Evolutionary conservation across 140 eudicot genomes (phyloP).

Genomic region (Cichorium intybus): DNA sequence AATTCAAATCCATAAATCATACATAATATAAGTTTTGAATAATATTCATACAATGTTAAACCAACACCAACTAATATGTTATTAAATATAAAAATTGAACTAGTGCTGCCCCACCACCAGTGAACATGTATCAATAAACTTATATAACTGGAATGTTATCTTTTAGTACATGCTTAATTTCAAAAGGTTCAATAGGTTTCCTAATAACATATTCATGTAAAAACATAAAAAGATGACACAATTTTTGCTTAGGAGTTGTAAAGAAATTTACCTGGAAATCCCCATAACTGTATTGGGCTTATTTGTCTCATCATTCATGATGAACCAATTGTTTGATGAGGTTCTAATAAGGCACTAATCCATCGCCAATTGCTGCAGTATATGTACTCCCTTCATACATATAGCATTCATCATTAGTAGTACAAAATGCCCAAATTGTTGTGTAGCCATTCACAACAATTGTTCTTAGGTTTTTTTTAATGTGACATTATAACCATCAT

Average conservation of each 20-base stretch:
- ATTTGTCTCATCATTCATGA: constrained; percentile 76
- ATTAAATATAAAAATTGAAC: too few relatives aligned
- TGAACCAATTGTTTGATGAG: constrained; percentile 89
- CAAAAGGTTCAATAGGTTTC: constrained; percentile 82
- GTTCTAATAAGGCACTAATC: constrained; percentile 80
- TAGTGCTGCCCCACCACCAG: constrained; percentile 95
- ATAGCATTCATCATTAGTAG: constrained; percentile 68
- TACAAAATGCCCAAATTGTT: constrained; percentile 34
- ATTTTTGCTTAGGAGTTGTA: not conserved
- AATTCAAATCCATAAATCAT: too few relatives aligned
- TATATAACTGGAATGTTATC: constrained; percentile 75
- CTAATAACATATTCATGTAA: constrained; percentile 39
- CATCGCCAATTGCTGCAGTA: constrained; percentile 64
- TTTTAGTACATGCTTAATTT: constrained; percentile 54
- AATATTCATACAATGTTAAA: too few relatives aligned
- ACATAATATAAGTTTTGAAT: too few relatives aligned
- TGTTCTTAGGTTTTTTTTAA: not conserved
- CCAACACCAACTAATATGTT: too few relatives aligned
- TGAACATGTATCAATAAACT: too few relatives aligned
- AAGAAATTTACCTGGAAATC: constrained; percentile 55
- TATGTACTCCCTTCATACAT: constrained; percentile 57
- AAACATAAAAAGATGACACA: too few relatives aligned
- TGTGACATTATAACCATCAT: not conserved
- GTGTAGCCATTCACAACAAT: constrained; percentile 31
- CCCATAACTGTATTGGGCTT: constrained; percentile 78